Evolutionary conservation across 257 asterid genomes (phyloP).

Genomic region (Vinca minor): DNA sequence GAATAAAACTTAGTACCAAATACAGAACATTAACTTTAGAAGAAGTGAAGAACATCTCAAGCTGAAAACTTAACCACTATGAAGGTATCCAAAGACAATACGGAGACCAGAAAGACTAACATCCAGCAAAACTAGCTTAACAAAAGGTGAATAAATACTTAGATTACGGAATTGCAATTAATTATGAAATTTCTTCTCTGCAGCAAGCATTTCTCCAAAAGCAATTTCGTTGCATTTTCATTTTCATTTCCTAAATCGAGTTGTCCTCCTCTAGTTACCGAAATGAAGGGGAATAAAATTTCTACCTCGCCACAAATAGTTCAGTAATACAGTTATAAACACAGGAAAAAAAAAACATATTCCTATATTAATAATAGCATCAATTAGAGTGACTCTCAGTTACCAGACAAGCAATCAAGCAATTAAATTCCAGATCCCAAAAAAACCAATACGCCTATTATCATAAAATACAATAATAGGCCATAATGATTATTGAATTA

Average conservation of each 20-base stretch:
- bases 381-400: neutral
- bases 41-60: neutral
- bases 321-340: neutral
- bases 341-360: no score
- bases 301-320: neutral
- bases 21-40: neutral
- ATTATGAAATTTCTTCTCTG: neutral
- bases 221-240: neutral
- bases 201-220: neutral
- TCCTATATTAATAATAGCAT: neutral
- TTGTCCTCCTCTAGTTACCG: neutral
- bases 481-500: neutral
- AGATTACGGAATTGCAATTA: neutral
- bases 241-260: neutral
- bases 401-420: neutral
- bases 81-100: neutral
- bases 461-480: neutral
- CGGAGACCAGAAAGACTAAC: neutral
- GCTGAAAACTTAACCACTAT: neutral
- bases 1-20: neutral
- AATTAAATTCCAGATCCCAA: neutral
- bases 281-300: neutral
- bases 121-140: neutral
- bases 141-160: neutral
- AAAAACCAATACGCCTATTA: conserved; percentile 4